Conservation (phyloP, 352 stramenopile species). For the Peronospora farinosa region DNA sequence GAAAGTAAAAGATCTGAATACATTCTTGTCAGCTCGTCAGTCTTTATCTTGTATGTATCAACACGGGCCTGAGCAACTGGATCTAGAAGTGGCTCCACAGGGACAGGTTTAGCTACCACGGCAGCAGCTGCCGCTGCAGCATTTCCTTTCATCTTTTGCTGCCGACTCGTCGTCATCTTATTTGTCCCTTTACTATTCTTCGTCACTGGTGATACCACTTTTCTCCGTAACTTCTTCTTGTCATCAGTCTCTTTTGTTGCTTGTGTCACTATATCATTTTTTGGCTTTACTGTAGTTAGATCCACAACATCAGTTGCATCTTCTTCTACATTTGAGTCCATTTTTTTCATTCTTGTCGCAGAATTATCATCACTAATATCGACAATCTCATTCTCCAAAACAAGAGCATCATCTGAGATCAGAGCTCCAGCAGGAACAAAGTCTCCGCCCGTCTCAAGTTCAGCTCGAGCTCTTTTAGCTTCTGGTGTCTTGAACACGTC, state of each 20-base stretch:
- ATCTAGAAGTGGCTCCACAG: constrained; percentile 35
- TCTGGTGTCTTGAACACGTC: constrained; percentile 29
- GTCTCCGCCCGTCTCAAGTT: constrained; percentile 18
- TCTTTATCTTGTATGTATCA: constrained; percentile 68
- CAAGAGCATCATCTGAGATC: constrained; percentile 20
- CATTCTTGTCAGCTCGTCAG: constrained; percentile 54
- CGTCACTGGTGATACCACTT: constrained; percentile 1
- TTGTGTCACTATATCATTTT: constrained; percentile 1
- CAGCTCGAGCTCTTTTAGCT: constrained; percentile 21
- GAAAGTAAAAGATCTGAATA: constrained; percentile 36
- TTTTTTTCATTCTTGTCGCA: not conserved
- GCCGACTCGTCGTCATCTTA: constrained; percentile 23
- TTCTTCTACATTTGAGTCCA: not conserved
- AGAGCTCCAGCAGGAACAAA: constrained; percentile 20
- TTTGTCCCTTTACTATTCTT: constrained; percentile 4
- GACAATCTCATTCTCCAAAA: constrained; percentile 16
- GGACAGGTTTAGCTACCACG: constrained; percentile 11
- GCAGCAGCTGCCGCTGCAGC: constrained; percentile 7
- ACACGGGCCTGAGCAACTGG: constrained; percentile 54
- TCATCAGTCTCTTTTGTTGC: constrained; percentile 5
- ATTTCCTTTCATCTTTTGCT: constrained; percentile 28
- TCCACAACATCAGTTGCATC: constrained; percentile 18
- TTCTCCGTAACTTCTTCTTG: constrained; percentile 16
- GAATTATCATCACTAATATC: constrained; percentile 11
- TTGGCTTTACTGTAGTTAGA: constrained; percentile 10